Percentiles rank a stretch among this genome's conserved stretches.
Conservation (phyloP, 441 rosid genomes). For the Dalechampia spathulata region DNA sequence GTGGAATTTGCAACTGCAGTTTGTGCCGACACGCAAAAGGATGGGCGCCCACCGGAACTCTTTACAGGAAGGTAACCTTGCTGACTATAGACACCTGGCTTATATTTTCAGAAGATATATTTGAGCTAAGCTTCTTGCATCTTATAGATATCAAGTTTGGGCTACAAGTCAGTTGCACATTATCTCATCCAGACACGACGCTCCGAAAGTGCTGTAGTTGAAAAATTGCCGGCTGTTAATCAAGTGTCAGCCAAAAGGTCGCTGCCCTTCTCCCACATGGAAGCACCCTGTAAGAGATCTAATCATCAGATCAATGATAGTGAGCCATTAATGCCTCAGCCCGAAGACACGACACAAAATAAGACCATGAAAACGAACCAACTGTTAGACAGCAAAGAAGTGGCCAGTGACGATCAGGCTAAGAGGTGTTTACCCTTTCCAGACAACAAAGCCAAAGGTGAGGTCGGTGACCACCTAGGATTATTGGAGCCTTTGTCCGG, state of each 20-base stretch:
- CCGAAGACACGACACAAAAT: constrained; percentile 11
- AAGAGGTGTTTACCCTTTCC: too few relatives aligned
- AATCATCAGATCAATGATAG: background rate
- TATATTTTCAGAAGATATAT: background rate
- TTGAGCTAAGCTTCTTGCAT: constrained; percentile 15
- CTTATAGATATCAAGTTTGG: constrained; percentile 52
- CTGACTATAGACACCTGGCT: background rate
- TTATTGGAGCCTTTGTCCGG: too few relatives aligned
- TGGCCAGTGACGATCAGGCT: constrained; percentile 12
- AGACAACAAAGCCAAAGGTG: too few relatives aligned
- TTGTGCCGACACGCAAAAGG: constrained; percentile 77
- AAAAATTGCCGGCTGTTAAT: constrained; percentile 20
- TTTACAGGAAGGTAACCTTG: constrained; percentile 57
- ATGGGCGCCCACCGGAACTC: constrained; percentile 71
- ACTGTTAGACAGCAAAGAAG: constrained; percentile 6
- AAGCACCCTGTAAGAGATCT: constrained; percentile 21
- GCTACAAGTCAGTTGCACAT: constrained; percentile 92
- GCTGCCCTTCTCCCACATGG: constrained; percentile 43
- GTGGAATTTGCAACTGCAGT: constrained; percentile 94
- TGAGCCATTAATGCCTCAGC: constrained; percentile 13
- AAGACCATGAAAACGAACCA: constrained; percentile 17
- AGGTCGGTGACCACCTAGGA: too few relatives aligned
- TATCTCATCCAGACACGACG: constrained; percentile 61
- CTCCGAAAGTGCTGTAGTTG: constrained; percentile 20
- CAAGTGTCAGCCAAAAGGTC: constrained; percentile 61